These are phyloP conservation scores for Trichoderma sp. DNA, from an alignment of 2,329 filamentous ascomycete genomes.

Conservation along the genomic window DNA sequence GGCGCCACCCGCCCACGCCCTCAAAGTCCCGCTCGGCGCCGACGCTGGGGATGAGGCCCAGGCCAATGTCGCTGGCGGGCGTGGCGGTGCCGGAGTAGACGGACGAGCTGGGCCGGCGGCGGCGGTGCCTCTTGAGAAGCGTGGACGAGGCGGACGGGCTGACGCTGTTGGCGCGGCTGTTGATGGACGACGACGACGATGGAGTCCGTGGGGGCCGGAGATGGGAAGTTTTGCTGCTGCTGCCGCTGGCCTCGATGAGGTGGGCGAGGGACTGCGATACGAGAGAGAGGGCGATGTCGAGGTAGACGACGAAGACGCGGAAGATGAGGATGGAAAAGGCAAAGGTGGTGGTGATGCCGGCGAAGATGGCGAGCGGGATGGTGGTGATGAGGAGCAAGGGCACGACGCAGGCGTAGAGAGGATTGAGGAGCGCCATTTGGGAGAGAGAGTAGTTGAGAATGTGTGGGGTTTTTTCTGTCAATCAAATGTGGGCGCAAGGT, in stretches of 20 bases:
- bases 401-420: constrained; percentile 59
- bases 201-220: constrained; percentile 33
- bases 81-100: constrained; percentile 42
- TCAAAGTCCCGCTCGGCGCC: constrained; percentile 62
- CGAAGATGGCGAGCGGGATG: constrained; percentile 65
- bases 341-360: constrained; percentile 64
- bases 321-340: constrained; percentile 65
- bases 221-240: constrained; percentile 33
- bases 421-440: constrained; percentile 57
- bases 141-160: constrained; percentile 27
- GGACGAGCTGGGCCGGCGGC: constrained; percentile 43
- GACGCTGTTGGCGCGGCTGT: constrained; percentile 30
- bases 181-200: constrained; percentile 32
- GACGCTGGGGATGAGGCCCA: constrained; percentile 52
- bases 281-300: constrained; percentile 63
- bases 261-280: constrained; percentile 56
- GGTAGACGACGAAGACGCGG: constrained; percentile 64
- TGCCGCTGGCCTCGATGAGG: constrained; percentile 41
- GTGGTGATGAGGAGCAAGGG: constrained; percentile 67
- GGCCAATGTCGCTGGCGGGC: constrained; percentile 42
- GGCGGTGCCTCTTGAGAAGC: constrained; percentile 36
- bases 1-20: constrained; percentile 62
- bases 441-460: not conserved
- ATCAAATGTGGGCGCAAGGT: not conserved
- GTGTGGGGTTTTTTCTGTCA: not conserved